Percentiles rank a stretch among this genome's conserved stretches.
Conservation (phyloP, 1,284 basidiomycete genomes). For the Earliella scabrosa region DNA sequence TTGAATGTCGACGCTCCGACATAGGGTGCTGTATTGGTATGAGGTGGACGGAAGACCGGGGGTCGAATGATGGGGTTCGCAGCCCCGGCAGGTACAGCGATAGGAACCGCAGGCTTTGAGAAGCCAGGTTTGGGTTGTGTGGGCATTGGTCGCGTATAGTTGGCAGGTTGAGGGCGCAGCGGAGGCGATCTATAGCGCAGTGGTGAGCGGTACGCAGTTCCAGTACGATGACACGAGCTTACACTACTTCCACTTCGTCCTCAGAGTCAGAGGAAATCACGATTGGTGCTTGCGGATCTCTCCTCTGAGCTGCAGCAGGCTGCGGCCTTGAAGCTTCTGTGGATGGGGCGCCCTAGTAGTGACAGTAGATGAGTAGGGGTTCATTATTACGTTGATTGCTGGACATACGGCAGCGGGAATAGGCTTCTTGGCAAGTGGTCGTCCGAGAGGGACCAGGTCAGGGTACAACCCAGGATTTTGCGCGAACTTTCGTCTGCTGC, state of each 20-base stretch:
- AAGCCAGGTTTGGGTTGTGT: slow-evolving; percentile 6
- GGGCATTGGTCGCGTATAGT: slow-evolving; percentile 4
- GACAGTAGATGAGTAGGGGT: too few relatives aligned
- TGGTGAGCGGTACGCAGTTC: neutral
- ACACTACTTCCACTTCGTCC: slow-evolving; percentile 23
- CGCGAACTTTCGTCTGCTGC: slow-evolving; percentile 28
- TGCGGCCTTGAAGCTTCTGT: slow-evolving; percentile 8
- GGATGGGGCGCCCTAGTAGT: too few relatives aligned
- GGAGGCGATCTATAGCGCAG: slow-evolving; percentile 8
- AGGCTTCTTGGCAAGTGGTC: neutral
- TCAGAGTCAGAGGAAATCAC: slow-evolving; percentile 33
- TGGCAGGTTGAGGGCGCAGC: slow-evolving; percentile 18
- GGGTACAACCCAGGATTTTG: slow-evolving; percentile 25
- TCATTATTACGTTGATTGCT: too few relatives aligned
- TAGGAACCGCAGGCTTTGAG: slow-evolving; percentile 15
- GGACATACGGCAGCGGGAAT: too few relatives aligned
- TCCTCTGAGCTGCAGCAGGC: neutral
- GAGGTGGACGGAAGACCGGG: neutral
- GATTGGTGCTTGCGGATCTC: slow-evolving; percentile 11
- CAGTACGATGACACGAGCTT: neutral
- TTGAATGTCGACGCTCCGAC: too few relatives aligned
- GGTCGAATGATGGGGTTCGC: slow-evolving; percentile 11
- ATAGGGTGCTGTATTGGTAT: too few relatives aligned
- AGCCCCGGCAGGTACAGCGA: slow-evolving; percentile 5
- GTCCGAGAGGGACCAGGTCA: slow-evolving; percentile 16